These are phyloP conservation scores for Coccomyxa sp. DNA, from an alignment of 139 green algal genomes.

Conservation along the genomic window DNA sequence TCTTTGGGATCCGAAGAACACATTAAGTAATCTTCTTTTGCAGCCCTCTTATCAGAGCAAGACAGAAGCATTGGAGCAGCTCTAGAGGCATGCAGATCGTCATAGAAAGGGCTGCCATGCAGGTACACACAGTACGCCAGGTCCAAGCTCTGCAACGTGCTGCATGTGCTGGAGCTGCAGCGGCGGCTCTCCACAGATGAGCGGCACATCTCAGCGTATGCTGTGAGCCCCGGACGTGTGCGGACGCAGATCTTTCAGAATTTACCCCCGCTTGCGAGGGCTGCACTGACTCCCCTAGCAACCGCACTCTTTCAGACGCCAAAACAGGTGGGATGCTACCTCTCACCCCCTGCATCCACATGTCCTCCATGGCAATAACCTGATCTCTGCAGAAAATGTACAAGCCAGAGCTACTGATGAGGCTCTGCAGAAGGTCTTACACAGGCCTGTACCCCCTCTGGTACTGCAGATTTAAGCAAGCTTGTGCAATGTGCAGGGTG, in stretches of 20 bases:
- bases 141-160: slow-evolving; percentile 65
- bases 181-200: slow-evolving; percentile 17
- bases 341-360: not conserved
- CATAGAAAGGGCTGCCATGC: no score
- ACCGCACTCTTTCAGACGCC: slow-evolving; percentile 23
- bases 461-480: not conserved
- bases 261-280: not conserved
- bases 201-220: slow-evolving; percentile 8
- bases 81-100: no score
- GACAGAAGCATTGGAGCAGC: no score
- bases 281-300: not conserved
- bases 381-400: not conserved
- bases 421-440: not conserved
- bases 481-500: slow-evolving; percentile 18
- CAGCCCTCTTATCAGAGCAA: no score
- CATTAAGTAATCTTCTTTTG: no score
- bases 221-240: slow-evolving; percentile 36
- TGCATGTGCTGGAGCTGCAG: slow-evolving; percentile 51
- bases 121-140: slow-evolving; percentile 11
- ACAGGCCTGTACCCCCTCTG: not conserved
- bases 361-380: not conserved
- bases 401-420: not conserved
- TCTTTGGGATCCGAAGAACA: no score
- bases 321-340: not conserved
- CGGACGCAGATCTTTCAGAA: slow-evolving; percentile 22